Base-by-base conservation (phyloP, 2,329 filamentous ascomycete genomes). In the Fusarium scirpi region DNA sequence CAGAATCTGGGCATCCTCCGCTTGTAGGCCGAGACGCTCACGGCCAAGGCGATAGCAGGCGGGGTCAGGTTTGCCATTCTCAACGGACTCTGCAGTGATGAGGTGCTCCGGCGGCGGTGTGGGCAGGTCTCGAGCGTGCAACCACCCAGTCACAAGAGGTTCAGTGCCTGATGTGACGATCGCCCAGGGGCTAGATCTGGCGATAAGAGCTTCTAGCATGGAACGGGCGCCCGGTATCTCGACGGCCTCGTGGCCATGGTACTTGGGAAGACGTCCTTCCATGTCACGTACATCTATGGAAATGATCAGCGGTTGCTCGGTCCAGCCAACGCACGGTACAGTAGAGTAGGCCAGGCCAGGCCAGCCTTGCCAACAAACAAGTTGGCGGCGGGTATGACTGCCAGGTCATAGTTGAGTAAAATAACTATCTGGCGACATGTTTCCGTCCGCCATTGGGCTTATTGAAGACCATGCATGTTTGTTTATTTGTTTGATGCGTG, bases 221-320 rank as follows among this genome's bases (percentile, higher is more conserved):
- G 84, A 78, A 66, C 94, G 89, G 9, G 93, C 91, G 15, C 95
- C 96, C 2, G 94, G 93, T 70, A 98, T 94, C 80, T 97, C 94
- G 64, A 90, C 85, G 41, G 94, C 95, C 79, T 95, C 91, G 43
- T 86, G 80, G 58, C 93, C 94, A 81, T 92, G 93, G 55, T 91
- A 85, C 76, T 89, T 87, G 5, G 95, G 95, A 40, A 98, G 89
- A 24, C 87, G 84, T 25, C 88, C 90, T 82, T 98, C 96, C 79
- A 94, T 89, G 60, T 91, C 83, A 78, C 87, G 89, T 73, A 97
- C 90, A 77, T 97, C 94, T 97, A 13, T 29, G 44, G 24, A 30
- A 52, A 18, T 24, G 40, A 59, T 72, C 47, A 74, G 70, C 54
- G 30, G 46, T 57, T 57, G 49, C 29, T 62, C 40, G n/a, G 46